These are phyloP conservation scores for Penstemon davidsonii DNA, from an alignment of 257 asterid genomes.

Conservation along the genomic window DNA sequence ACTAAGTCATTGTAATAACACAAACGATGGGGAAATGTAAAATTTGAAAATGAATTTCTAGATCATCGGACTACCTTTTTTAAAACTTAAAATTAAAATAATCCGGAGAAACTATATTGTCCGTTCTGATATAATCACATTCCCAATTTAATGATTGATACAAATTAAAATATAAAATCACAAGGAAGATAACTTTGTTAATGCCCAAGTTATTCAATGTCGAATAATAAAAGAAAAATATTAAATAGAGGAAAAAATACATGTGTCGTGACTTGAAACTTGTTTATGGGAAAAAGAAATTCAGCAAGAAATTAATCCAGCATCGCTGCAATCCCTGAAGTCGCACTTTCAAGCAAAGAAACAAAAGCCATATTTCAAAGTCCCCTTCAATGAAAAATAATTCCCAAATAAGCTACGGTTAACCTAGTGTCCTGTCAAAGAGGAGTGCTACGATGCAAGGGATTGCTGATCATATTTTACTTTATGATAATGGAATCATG, in stretches of 20 bases:
- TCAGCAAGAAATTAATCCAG: too few relatives aligned
- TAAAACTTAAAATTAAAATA: too few relatives aligned
- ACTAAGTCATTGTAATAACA: too few relatives aligned
- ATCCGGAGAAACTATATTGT: not conserved
- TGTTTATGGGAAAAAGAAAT: not conserved
- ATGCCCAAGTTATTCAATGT: slow-evolving; percentile 1
- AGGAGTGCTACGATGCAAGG: not conserved
- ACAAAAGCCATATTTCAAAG: not conserved
- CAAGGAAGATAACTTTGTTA: slow-evolving; percentile 10
- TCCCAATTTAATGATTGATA: not conserved
- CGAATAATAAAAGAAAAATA: too few relatives aligned
- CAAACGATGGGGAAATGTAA: not conserved
- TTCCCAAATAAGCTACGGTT: too few relatives aligned
- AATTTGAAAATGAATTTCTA: not conserved
- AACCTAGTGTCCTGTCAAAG: too few relatives aligned
- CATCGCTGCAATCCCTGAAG: too few relatives aligned
- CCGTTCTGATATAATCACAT: slow-evolving; percentile 17
- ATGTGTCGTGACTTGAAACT: not conserved
- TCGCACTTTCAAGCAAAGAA: not conserved
- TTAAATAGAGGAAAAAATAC: not conserved
- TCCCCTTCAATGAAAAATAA: not conserved
- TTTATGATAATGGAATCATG: slow-evolving; percentile 14
- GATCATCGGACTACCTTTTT: too few relatives aligned
- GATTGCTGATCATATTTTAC: slow-evolving; percentile 8
- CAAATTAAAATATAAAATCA: not conserved